A percentile compares a stretch with the other conserved stretches of the same genome.
Conservation (phyloP, 257 asterid genomes). For the Fraxinus quadrangulata region DNA sequence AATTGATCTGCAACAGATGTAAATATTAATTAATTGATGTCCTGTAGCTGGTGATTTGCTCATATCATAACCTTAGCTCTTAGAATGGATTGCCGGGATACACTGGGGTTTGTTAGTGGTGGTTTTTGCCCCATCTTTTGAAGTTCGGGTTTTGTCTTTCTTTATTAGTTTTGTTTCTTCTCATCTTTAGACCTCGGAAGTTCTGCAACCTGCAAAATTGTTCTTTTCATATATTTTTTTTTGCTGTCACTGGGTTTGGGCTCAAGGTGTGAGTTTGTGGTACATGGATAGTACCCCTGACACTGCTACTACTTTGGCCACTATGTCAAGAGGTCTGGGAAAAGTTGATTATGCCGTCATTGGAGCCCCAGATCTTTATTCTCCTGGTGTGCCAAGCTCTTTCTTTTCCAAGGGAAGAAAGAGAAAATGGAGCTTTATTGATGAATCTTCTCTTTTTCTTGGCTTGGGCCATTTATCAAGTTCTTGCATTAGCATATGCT, state of each 20-base stretch:
- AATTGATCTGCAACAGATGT: conserved; percentile 8
- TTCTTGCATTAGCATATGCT: conserved; percentile 22
- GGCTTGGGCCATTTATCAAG: conserved; percentile 29
- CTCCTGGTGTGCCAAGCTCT: conserved; percentile 23
- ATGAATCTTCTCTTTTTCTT: conserved; percentile 29
- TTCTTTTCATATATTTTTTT: conserved; percentile 23
- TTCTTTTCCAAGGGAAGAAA: conserved; percentile 25
- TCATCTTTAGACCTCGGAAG: conserved; percentile 24
- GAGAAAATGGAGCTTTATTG: conserved; percentile 30
- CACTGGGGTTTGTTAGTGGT: conserved; percentile 69
- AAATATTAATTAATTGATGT: conserved; percentile 18
- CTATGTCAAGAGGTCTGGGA: conserved; percentile 29
- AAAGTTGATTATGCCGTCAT: conserved; percentile 21
- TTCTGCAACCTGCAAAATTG: conserved; percentile 7
- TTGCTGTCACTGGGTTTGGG: conserved; percentile 26
- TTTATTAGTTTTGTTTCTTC: background rate
- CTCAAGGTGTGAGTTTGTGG: conserved; percentile 24
- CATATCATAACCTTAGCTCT: conserved; percentile 12
- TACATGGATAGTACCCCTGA: conserved; percentile 58
- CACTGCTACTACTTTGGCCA: conserved; percentile 32
- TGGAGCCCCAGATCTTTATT: conserved; percentile 30
- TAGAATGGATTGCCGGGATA: conserved; percentile 61
- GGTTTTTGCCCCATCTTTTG: conserved; percentile 36
- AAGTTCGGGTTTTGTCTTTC: conserved; percentile 22
- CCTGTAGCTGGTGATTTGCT: conserved; percentile 33